phyloP scores from a whole-genome alignment of 345 rosid species.

The Aurinia saxatilis region DNA sequence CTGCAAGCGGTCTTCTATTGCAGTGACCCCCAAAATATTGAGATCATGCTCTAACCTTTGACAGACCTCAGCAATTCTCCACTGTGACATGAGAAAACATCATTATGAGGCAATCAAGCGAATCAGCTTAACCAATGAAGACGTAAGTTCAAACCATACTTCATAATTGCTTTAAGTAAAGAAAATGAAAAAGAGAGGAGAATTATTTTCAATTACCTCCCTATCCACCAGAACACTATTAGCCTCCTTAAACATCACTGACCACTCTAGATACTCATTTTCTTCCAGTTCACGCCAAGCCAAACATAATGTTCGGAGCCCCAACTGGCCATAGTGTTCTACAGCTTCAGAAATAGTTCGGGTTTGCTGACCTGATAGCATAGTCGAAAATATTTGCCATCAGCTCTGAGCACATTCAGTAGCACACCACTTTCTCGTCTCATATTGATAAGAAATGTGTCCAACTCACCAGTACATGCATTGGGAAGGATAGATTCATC shows the following conservation, averaged over 20 bases:
- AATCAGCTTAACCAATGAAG: slow-evolving; percentile 7
- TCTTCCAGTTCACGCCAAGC: slow-evolving; percentile 90
- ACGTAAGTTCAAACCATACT: not conserved
- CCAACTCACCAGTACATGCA: slow-evolving; percentile 57
- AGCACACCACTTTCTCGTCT: not conserved
- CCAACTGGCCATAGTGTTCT: slow-evolving; percentile 86
- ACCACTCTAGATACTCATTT: slow-evolving; percentile 85
- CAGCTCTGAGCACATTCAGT: slow-evolving; percentile 7
- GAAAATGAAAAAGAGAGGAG: slow-evolving; percentile 1
- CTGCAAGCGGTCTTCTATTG: slow-evolving; percentile 95
- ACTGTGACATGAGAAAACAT: slow-evolving; percentile 42
- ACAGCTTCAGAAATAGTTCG: slow-evolving; percentile 76
- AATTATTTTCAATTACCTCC: slow-evolving; percentile 57
- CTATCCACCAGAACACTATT: slow-evolving; percentile 87
- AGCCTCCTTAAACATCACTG: slow-evolving; percentile 86
- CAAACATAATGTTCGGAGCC: slow-evolving; percentile 90
- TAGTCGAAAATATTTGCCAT: slow-evolving; percentile 6
- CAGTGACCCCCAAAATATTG: slow-evolving; percentile 89
- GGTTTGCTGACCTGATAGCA: slow-evolving; percentile 73
- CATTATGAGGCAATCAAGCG: slow-evolving; percentile 21
- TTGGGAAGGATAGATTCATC: slow-evolving; percentile 92
- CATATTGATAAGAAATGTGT: slow-evolving; percentile 9
- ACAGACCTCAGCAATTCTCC: slow-evolving; percentile 97
- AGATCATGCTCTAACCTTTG: slow-evolving; percentile 81
- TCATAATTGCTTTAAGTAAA: not conserved